phyloP scores from a whole-genome alignment of 768 basidiomycete genomes.

The Strobilomyces confusus region DNA sequence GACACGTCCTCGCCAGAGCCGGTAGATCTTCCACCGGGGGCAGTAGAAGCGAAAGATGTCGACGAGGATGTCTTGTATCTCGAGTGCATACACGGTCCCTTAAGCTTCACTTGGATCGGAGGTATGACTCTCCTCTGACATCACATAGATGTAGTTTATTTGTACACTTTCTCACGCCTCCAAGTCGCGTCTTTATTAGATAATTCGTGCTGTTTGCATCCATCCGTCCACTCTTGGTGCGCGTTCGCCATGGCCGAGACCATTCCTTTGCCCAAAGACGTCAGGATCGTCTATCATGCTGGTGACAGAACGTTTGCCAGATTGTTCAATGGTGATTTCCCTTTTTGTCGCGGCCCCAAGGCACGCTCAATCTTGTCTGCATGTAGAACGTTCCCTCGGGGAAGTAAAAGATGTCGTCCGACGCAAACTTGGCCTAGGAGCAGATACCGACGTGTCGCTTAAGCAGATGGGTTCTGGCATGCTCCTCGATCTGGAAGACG shows the following conservation, averaged over 20 bases:
- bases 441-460: constrained; percentile 35
- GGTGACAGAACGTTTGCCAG: constrained; percentile 36
- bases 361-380: constrained; percentile 4
- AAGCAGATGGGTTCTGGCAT: constrained; percentile 52
- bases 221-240: not conserved
- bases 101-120: no score
- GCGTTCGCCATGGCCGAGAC: constrained; percentile 11
- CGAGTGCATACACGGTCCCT: not conserved
- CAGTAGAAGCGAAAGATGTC: no score
- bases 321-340: constrained; percentile 37
- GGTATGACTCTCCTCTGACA: no score
- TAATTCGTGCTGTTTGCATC: not conserved
- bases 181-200: not conserved
- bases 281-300: constrained; percentile 35
- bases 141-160: not conserved
- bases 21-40: no score
- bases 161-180: not conserved
- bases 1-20: no score
- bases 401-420: constrained; percentile 56
- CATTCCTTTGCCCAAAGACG: not conserved
- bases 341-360: not conserved
- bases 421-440: constrained; percentile 53
- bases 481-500: constrained; percentile 71
- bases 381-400: constrained; percentile 55
- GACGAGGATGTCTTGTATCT: no score